Evolutionary conservation across 169 alveolate genomes (phyloP).

Genomic region (Eimeria necatrix): DNA sequence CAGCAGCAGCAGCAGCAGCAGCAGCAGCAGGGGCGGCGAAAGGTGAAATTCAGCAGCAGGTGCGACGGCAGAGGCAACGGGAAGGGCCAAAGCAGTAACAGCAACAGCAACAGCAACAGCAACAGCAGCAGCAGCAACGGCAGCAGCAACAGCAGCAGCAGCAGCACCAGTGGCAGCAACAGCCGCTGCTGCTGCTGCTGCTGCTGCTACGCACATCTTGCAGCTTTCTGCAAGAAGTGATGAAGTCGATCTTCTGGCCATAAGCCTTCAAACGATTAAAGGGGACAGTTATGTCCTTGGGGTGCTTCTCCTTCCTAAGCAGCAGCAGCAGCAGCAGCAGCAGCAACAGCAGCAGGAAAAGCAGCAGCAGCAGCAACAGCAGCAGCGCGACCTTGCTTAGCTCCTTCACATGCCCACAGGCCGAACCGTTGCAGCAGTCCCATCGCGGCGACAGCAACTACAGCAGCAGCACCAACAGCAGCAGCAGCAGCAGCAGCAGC

Average conservation of each 20-base stretch:
- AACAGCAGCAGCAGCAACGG: neutral
- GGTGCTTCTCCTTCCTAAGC: slow-evolving; percentile 60
- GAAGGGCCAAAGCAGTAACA: neutral
- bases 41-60: neutral
- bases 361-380: neutral
- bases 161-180: neutral
- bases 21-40: neutral
- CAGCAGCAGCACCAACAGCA: neutral
- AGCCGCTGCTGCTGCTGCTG: too few relatives aligned
- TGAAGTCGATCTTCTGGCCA: neutral
- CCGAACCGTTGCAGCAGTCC: too few relatives aligned
- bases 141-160: slow-evolving; percentile 10
- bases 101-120: neutral
- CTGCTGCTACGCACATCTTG: slow-evolving; percentile 30
- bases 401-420: too few relatives aligned
- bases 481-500: neutral
- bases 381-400: neutral
- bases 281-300: slow-evolving; percentile 52
- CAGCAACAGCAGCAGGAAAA: neutral
- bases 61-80: neutral
- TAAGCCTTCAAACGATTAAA: slow-evolving; percentile 16
- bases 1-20: slow-evolving; percentile 25
- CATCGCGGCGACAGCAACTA: too few relatives aligned
- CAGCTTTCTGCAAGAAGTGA: slow-evolving; percentile 26
- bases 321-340: neutral